phyloP scores from a whole-genome alignment of 148 eudicot species.

The Silene latifolia region DNA sequence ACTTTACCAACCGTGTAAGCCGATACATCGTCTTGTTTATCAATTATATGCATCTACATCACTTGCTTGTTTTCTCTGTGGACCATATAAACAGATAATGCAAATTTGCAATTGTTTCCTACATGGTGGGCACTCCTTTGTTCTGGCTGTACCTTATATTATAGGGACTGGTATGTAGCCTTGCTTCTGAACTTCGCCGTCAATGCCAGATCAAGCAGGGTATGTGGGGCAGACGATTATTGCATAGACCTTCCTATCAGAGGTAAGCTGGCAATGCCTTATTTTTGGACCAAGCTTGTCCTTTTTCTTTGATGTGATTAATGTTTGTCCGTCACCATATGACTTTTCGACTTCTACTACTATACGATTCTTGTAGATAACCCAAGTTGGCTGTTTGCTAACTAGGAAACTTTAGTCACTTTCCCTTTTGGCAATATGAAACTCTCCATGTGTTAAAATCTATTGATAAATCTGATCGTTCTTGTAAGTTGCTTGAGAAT shows the following conservation, averaged over 20 bases:
- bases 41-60: conserved; percentile 23
- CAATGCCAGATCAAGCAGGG: conserved; percentile 28
- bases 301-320: conserved; percentile 5
- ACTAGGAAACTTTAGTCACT: conserved; percentile 11
- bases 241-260: conserved; percentile 17
- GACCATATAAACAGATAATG: conserved; percentile 26
- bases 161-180: conserved; percentile 13
- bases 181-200: conserved; percentile 17
- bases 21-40: conserved; percentile 1
- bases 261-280: conserved; percentile 28
- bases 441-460: neutral
- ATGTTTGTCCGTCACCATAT: neutral
- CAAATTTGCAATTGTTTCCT: neutral
- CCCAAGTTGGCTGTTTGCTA: neutral
- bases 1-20: neutral
- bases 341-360: neutral
- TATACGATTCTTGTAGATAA: conserved; percentile 7
- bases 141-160: conserved; percentile 17
- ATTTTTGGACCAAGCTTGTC: conserved; percentile 17
- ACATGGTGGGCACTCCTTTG: conserved; percentile 27
- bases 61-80: conserved; percentile 20
- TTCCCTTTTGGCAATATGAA: neutral
- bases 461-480: too few species aligned
- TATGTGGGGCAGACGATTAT: conserved; percentile 9
- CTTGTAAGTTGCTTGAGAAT: neutral